Percentiles rank a stretch among this genome's conserved stretches.
phyloP scores from a whole-genome alignment of 108 stramenopile genomes.

The Cyclotella cryptica region DNA sequence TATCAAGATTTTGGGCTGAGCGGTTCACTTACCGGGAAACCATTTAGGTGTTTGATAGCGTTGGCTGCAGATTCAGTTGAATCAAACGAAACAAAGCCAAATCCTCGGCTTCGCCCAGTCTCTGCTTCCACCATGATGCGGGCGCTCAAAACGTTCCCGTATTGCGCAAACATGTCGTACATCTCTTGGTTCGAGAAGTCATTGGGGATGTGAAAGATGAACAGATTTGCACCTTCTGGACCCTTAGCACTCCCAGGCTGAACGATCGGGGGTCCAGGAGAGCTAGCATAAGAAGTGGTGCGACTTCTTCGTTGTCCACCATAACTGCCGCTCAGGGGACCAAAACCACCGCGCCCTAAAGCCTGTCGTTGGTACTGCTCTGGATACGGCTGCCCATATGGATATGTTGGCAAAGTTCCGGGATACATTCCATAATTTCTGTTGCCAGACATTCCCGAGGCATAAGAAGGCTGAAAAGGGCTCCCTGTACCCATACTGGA shows the following conservation, averaged over 20 bases:
- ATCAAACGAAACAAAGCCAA: constrained; percentile 98
- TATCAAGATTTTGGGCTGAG: not conserved
- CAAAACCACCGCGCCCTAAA: constrained; percentile 14
- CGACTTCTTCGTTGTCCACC: constrained; percentile 19
- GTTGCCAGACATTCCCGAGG: constrained; percentile 13
- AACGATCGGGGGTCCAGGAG: constrained; percentile 49
- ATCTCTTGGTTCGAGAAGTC: constrained; percentile 95
- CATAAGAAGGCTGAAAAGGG: constrained; percentile 18
- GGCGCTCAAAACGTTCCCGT: constrained; percentile 93
- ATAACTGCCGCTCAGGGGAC: constrained; percentile 14
- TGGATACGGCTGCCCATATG: constrained; percentile 33
- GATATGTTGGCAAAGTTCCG: constrained; percentile 15
- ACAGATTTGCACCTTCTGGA: constrained; percentile 95
- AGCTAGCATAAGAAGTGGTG: constrained; percentile 22
- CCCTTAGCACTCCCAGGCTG: constrained; percentile 51
- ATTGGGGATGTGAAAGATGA: constrained; percentile 99
- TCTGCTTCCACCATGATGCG: constrained; percentile 97
- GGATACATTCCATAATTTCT: constrained; percentile 25
- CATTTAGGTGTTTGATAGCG: constrained; percentile 96
- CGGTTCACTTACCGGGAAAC: constrained; percentile 74
- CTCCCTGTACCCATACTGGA: constrained; percentile 8
- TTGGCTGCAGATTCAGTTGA: constrained; percentile 85
- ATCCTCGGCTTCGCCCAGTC: constrained; percentile 94
- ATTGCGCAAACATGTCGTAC: constrained; percentile 87
- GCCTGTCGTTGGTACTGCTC: constrained; percentile 22